phyloP scores from a whole-genome alignment of 2,329 filamentous ascomycete genomes.

The Botryosphaeria dothidea region DNA sequence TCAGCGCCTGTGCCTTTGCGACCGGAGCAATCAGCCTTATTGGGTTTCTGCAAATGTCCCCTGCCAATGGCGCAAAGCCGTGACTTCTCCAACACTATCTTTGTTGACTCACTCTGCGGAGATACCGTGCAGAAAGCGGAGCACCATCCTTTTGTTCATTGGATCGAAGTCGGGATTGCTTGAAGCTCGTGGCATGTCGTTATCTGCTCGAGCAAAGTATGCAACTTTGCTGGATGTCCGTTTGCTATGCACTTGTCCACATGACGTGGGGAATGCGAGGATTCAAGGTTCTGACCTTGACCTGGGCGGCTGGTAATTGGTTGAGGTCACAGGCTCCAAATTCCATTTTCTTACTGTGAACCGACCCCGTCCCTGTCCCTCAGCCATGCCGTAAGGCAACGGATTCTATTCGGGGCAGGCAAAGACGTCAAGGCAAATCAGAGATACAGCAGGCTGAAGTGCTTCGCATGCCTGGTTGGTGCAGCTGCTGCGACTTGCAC shows the following conservation, averaged over 20 bases:
- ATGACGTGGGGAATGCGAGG: not conserved
- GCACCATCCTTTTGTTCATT: not conserved
- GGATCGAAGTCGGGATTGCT: not conserved
- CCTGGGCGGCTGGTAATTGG: not conserved
- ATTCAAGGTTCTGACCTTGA: not conserved
- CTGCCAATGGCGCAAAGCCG: not conserved
- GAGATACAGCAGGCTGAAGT: too few species aligned
- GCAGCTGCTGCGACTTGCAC: not conserved
- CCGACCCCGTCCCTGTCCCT: not conserved
- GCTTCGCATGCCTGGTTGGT: not conserved
- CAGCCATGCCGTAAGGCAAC: not conserved
- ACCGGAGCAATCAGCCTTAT: slow-evolving; percentile 2
- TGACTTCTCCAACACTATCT: not conserved
- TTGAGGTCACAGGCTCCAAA: not conserved
- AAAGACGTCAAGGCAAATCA: not conserved
- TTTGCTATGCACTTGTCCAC: not conserved
- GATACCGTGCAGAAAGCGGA: not conserved
- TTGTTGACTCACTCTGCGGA: not conserved
- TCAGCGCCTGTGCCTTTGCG: not conserved
- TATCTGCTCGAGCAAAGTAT: not conserved
- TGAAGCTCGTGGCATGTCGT: not conserved
- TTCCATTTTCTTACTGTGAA: too few species aligned
- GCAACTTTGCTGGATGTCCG: not conserved
- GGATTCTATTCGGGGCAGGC: not conserved
- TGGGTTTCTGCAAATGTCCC: not conserved